Conservation (phyloP, 176 grass and related monocot species). For the Thalia dealbata region DNA sequence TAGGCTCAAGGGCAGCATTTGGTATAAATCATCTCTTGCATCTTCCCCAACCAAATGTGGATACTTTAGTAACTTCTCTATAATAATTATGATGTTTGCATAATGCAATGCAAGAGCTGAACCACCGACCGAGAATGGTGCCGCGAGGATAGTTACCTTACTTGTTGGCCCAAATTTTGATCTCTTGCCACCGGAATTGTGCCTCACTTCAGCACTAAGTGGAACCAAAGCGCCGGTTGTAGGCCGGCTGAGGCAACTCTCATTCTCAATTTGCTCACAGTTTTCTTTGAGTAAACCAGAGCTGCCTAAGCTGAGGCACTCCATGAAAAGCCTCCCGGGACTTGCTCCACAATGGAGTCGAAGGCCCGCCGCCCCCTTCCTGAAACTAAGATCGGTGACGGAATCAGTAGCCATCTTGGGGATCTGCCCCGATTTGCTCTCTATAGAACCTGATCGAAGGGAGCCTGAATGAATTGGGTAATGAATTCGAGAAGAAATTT, state of each 20-base stretch:
- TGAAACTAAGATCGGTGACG: neutral
- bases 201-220: constrained; percentile 31
- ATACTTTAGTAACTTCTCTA: constrained; percentile 81
- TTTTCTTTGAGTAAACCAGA: constrained; percentile 37
- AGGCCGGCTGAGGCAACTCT: constrained; percentile 46
- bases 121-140: constrained; percentile 51
- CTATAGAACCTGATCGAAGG: constrained; percentile 9
- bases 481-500: neutral
- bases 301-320: constrained; percentile 63
- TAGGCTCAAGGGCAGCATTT: constrained; percentile 75
- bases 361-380: constrained; percentile 4
- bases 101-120: constrained; percentile 75
- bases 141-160: constrained; percentile 52
- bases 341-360: constrained; percentile 44
- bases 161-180: constrained; percentile 38
- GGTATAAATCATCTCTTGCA: constrained; percentile 80
- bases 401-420: constrained; percentile 21
- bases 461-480: constrained; percentile 24
- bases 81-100: constrained; percentile 74
- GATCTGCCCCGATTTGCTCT: constrained; percentile 30
- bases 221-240: constrained; percentile 43
- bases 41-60: constrained; percentile 82
- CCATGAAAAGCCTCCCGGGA: constrained; percentile 59
- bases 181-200: constrained; percentile 19
- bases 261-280: constrained; percentile 43